phyloP scores from a whole-genome alignment of 2,329 filamentous ascomycete species.

The Aspergillus costaricaensis region DNA sequence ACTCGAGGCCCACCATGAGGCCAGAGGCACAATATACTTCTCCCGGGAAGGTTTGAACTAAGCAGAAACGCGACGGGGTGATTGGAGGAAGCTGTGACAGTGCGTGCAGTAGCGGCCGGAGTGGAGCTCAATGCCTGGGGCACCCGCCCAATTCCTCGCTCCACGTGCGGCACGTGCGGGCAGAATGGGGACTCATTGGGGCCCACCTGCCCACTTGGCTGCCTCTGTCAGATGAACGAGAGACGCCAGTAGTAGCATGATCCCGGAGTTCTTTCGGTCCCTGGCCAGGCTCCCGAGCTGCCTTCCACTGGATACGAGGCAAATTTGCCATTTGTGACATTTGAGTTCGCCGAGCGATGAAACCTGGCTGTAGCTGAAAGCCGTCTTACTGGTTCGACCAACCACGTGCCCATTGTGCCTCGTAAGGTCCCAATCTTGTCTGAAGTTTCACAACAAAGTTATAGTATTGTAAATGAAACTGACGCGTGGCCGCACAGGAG shows the following conservation, averaged over 20 bases:
- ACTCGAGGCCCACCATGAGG: not conserved
- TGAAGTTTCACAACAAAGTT: not conserved
- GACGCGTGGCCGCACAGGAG: not conserved
- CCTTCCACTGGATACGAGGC: not conserved
- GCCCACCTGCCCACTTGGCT: not conserved
- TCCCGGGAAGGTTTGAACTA: constrained; percentile 8
- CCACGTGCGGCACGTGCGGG: constrained; percentile 18
- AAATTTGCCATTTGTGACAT: not conserved
- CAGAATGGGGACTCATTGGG: not conserved
- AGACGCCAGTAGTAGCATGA: not conserved
- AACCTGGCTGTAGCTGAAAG: not conserved
- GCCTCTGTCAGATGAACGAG: not conserved
- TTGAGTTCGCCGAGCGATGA: not conserved
- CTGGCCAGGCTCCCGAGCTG: not conserved
- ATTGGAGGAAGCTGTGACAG: not conserved
- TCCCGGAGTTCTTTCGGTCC: not conserved
- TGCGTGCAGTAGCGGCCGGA: constrained; percentile 8
- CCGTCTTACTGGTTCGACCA: not conserved
- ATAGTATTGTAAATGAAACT: not conserved
- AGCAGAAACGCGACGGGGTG: not conserved
- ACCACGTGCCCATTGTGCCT: not conserved
- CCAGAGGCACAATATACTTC: not conserved
- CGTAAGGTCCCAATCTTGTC: not conserved
- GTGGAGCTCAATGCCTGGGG: not conserved
- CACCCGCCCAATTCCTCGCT: constrained; percentile 16